These are phyloP conservation scores for Prunus padus DNA, from an alignment of 306 rosid species.

Conservation along the genomic window DNA sequence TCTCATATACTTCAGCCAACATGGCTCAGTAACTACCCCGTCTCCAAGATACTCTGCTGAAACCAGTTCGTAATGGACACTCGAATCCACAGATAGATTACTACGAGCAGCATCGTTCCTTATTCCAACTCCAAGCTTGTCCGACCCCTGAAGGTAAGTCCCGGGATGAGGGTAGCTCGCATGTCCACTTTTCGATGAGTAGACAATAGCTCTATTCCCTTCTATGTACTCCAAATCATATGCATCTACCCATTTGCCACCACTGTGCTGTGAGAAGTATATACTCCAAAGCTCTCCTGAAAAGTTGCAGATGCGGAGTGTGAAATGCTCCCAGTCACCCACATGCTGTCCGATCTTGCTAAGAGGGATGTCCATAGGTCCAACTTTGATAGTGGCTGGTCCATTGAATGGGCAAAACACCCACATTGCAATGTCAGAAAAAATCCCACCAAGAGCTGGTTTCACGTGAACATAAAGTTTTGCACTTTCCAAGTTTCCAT, in stretches of 20 bases:
- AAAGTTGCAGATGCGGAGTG: slow-evolving; percentile 61
- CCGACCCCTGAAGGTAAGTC: slow-evolving; percentile 51
- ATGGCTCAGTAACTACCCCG: slow-evolving; percentile 39
- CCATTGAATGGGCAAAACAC: slow-evolving; percentile 94
- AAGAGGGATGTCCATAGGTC: slow-evolving; percentile 45
- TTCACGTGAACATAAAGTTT: slow-evolving; percentile 78
- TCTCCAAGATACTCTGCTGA: slow-evolving; percentile 51
- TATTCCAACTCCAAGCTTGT: slow-evolving; percentile 49
- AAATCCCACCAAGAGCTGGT: slow-evolving; percentile 85
- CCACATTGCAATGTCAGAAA: slow-evolving; percentile 90
- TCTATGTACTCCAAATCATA: slow-evolving; percentile 45
- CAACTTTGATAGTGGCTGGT: slow-evolving; percentile 73
- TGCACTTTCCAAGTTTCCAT: slow-evolving; percentile 68
- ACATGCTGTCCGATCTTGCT: slow-evolving; percentile 71
- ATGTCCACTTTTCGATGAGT: slow-evolving; percentile 55
- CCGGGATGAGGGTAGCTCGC: slow-evolving; percentile 56
- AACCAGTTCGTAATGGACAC: slow-evolving; percentile 41
- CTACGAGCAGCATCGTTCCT: slow-evolving; percentile 49
- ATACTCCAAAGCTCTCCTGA: slow-evolving; percentile 50
- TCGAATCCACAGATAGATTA: slow-evolving; percentile 43
- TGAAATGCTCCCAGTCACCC: slow-evolving; percentile 88
- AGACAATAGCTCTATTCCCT: slow-evolving; percentile 48
- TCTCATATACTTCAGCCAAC: slow-evolving; percentile 60
- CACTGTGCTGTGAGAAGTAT: slow-evolving; percentile 58
- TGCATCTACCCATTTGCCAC: slow-evolving; percentile 60